Conservation (phyloP, 495 filamentous ascomycete species). For the Aspergillus homomorphus region DNA sequence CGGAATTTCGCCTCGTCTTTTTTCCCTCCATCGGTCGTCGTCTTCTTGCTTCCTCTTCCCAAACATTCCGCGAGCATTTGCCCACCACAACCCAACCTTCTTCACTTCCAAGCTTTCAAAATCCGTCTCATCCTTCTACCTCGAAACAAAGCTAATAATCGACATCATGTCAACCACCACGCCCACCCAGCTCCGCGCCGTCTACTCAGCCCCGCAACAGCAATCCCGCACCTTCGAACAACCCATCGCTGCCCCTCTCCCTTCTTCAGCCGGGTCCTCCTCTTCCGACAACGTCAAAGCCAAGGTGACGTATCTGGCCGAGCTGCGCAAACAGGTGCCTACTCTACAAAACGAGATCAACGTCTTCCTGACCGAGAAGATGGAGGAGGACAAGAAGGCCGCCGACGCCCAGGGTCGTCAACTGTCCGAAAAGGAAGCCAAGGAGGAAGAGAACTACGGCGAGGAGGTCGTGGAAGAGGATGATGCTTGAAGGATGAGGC, state of each 20-base stretch:
- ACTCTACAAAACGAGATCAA: conserved; percentile 74
- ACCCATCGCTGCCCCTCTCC: conserved; percentile 31
- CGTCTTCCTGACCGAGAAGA: conserved; percentile 73
- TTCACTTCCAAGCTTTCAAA: too few relatives aligned
- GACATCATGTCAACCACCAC: neutral
- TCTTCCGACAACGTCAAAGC: conserved; percentile 35
- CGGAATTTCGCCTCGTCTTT: too few relatives aligned
- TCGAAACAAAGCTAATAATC: too few relatives aligned
- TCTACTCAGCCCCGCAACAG: conserved; percentile 54
- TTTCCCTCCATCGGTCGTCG: too few relatives aligned
- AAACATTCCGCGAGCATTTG: too few relatives aligned
- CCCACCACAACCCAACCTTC: too few relatives aligned
- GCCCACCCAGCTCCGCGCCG: conserved; percentile 40
- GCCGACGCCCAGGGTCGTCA: conserved; percentile 39
- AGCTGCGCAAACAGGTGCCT: conserved; percentile 58
- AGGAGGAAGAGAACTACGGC: conserved; percentile 84
- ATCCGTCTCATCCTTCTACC: neutral
- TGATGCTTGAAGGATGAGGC: conserved; percentile 44
- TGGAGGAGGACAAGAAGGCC: conserved; percentile 79
- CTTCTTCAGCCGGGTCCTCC: conserved; percentile 33
- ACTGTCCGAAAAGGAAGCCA: conserved; percentile 53
- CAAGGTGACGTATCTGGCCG: conserved; percentile 64
- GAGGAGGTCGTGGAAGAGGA: conserved; percentile 67
- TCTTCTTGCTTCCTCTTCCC: too few relatives aligned
- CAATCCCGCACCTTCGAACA: conserved; percentile 42